Percentiles rank a stretch among this genome's conserved stretches.
phyloP scores from a whole-genome alignment of 2,329 filamentous ascomycete genomes.

The Sporothrix phasma region DNA sequence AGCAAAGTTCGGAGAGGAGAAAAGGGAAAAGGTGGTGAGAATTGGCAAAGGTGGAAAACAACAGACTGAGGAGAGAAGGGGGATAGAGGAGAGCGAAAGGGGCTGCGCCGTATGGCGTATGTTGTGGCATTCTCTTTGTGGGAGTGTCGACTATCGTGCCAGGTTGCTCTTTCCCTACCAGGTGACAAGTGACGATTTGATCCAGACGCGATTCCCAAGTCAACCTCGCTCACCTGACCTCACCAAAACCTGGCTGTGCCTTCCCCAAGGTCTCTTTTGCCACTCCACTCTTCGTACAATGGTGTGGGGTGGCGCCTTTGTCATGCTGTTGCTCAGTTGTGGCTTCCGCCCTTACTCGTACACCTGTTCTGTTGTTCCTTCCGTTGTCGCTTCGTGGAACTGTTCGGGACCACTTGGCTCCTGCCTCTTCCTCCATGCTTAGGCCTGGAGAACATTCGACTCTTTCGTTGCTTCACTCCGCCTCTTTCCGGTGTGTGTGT shows the following conservation, averaged over 20 bases:
- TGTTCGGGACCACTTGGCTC: neutral
- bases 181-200: neutral
- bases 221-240: neutral
- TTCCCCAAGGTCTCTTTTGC: neutral
- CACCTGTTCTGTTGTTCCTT: neutral
- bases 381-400: neutral
- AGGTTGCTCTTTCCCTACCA: neutral
- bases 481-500: neutral
- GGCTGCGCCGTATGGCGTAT: neutral
- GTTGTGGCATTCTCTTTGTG: neutral
- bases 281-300: neutral
- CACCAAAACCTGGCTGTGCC: neutral
- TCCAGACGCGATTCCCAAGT: neutral
- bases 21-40: neutral
- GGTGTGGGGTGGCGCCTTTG: neutral
- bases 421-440: neutral
- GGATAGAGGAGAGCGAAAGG: neutral
- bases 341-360: neutral
- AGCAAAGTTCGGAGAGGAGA: neutral
- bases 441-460: constrained; percentile 2
- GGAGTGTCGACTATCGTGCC: neutral
- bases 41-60: neutral
- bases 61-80: neutral
- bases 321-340: neutral
- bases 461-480: neutral